Evolutionary conservation across 2,329 filamentous ascomycete species (phyloP), one percentile per base, ranked within the genome.

Genomic region (Aureobasidium zeae): DNA sequence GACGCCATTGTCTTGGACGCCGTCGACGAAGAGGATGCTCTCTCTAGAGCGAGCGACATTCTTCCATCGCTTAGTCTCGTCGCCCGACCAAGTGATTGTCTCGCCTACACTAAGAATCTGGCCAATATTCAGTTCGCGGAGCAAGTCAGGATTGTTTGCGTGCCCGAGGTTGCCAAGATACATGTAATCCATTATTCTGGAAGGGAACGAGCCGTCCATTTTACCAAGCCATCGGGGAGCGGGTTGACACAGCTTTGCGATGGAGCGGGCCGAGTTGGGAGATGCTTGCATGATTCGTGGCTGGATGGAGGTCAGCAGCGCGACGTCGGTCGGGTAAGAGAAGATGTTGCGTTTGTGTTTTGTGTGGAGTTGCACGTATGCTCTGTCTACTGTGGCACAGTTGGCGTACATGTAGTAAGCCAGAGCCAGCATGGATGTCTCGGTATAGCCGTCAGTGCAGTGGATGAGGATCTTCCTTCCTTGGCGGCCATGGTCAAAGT

Each of bases 1-100:
- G 49, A 96, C 91, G 4, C 91, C 91, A 57, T 98, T 98, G 57
- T 98, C 91, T 59, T 96, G 91, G 5, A 98, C 86, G 11, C 82
- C 77, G 57, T 89, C 80, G 24, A 98, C 76, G 53, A 81, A 74
- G 58, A 91, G 78, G 13, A 94, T 67, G 9, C 66, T 55, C 25
- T 83, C 76, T 38, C 78, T 34, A 3, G 33, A 24, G 13, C 34
- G 32, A 25, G 32, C 34, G 11, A 30, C 16, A 7, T 25, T 21
- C 7, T 32, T 45, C 48, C 48, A 50, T 19, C 31, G 30, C 20
- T 54, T 51, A 49, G 58, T 65, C 47, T 86, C 76, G 3, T 78
- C 76, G 17, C 83, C 77, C 3, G 73, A 72, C 91, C 91, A 96
- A 51, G 77, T 78, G 1, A 91, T 77, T 2, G 80, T 80, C 67